phyloP scores from a whole-genome alignment of 345 rosid genomes.

The Gossypium raimondii region DNA sequence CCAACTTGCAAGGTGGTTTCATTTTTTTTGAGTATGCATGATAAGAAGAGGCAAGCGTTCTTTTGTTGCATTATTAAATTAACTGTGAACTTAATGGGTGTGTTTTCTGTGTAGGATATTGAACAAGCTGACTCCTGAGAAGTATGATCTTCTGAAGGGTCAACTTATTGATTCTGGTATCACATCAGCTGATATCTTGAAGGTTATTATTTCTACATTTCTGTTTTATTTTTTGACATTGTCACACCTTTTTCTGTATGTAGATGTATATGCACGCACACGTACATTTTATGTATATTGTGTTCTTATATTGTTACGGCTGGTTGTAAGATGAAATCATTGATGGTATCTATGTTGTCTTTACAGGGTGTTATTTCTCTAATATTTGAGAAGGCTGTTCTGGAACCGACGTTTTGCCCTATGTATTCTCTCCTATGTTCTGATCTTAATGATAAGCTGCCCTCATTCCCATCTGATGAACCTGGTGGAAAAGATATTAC shows the following conservation, averaged over 20 bases:
- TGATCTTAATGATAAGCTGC: slow-evolving; percentile 75
- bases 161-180: slow-evolving; percentile 95
- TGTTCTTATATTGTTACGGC: background rate
- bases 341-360: background rate
- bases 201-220: slow-evolving; percentile 34
- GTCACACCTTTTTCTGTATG: background rate
- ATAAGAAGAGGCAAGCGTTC: background rate
- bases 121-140: slow-evolving; percentile 94
- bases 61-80: background rate
- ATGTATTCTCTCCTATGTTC: slow-evolving; percentile 87
- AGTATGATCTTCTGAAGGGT: slow-evolving; percentile 89
- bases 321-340: background rate
- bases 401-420: slow-evolving; percentile 90
- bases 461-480: slow-evolving; percentile 80
- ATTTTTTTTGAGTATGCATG: background rate
- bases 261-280: background rate
- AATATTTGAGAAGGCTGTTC: slow-evolving; percentile 88
- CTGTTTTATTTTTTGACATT: background rate
- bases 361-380: slow-evolving; percentile 82
- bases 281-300: background rate
- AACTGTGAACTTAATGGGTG: background rate
- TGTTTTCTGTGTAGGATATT: slow-evolving; percentile 54
- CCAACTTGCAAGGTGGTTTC: background rate
- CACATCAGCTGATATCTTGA: slow-evolving; percentile 74
- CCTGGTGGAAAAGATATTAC: slow-evolving; percentile 42